A percentile compares a stretch with the other conserved stretches of the same genome.
Evolutionary conservation across 73 alveolate species (phyloP).

Genomic region (Paramecium sexaurelia): DNA sequence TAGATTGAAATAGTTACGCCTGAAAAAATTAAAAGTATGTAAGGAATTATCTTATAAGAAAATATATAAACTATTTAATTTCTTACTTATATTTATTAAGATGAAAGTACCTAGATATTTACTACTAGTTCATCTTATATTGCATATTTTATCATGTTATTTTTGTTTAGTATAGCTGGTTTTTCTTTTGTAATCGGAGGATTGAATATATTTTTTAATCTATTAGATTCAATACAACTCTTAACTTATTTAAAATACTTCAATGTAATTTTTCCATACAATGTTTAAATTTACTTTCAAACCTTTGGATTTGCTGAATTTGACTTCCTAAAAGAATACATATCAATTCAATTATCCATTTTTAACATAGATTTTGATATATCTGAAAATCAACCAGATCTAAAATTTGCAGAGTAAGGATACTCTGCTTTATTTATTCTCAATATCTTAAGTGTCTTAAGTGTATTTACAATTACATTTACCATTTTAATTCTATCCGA

Average conservation of each 20-base stretch:
- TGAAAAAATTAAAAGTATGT: background rate
- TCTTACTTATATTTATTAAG: background rate
- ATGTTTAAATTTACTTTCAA: background rate
- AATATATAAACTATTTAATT: background rate
- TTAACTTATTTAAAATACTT: background rate
- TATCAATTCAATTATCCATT: background rate
- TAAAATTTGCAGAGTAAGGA: conserved; percentile 1
- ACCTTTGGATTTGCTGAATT: conserved; percentile 53
- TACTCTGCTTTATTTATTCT: background rate
- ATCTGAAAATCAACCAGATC: background rate
- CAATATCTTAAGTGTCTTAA: background rate
- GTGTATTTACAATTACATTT: background rate
- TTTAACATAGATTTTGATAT: background rate
- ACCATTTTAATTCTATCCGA: background rate
- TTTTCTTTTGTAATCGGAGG: conserved; percentile 48
- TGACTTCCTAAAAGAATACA: background rate
- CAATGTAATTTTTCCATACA: background rate
- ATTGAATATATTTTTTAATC: conserved; percentile 5
- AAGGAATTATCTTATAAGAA: background rate
- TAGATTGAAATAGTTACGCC: background rate
- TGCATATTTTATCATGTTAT: background rate
- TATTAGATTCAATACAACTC: background rate
- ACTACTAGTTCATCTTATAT: background rate
- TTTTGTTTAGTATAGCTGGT: conserved; percentile 29
- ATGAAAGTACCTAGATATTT: background rate